A percentile compares a stretch with the other conserved stretches of the same genome.
Conservation (phyloP, 495 filamentous ascomycete species). For the Friedmanniomyces simplex region DNA sequence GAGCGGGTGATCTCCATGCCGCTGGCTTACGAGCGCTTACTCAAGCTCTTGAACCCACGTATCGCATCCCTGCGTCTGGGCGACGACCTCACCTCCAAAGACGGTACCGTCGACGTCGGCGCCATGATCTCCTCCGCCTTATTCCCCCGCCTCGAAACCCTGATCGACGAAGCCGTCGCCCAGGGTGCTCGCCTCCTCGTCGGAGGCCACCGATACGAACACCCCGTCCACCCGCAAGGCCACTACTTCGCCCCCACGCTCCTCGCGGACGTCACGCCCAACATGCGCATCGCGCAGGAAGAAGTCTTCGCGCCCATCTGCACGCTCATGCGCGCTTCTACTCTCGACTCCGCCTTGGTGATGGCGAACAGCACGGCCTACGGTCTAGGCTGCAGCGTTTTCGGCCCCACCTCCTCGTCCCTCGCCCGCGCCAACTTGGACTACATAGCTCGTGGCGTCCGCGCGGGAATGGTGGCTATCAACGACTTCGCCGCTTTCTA, state of each 20-base stretch:
- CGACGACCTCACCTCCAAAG: conserved; percentile 42
- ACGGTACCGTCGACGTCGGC: conserved; percentile 63
- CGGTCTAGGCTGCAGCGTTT: conserved; percentile 46
- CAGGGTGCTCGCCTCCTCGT: conserved; percentile 70
- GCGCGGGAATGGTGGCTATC: conserved; percentile 80
- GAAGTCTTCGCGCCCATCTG: conserved; percentile 92
- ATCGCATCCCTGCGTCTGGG: conserved; percentile 64
- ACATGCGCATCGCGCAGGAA: conserved; percentile 64
- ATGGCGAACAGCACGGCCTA: conserved; percentile 31
- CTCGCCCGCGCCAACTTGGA: conserved; percentile 40
- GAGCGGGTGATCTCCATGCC: conserved; percentile 83
- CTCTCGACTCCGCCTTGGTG: conserved; percentile 32
- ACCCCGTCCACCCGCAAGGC: conserved; percentile 61
- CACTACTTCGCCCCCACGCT: conserved; percentile 91
- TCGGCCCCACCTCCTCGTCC: conserved; percentile 43
- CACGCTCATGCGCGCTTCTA: conserved; percentile 61
- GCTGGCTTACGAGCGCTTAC: conserved; percentile 57
- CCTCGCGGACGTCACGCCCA: conserved; percentile 61
- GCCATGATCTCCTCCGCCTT: conserved; percentile 72
- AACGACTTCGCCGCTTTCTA: conserved; percentile 94
- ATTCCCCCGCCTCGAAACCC: conserved; percentile 49
- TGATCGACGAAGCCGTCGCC: conserved; percentile 65
- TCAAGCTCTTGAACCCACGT: conserved; percentile 57
- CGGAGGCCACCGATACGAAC: conserved; percentile 62
- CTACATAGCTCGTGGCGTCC: conserved; percentile 53